These are phyloP conservation scores for Aspergillus oerlinghausenensis DNA, from an alignment of 2,329 filamentous ascomycete species.

Conservation along the genomic window DNA sequence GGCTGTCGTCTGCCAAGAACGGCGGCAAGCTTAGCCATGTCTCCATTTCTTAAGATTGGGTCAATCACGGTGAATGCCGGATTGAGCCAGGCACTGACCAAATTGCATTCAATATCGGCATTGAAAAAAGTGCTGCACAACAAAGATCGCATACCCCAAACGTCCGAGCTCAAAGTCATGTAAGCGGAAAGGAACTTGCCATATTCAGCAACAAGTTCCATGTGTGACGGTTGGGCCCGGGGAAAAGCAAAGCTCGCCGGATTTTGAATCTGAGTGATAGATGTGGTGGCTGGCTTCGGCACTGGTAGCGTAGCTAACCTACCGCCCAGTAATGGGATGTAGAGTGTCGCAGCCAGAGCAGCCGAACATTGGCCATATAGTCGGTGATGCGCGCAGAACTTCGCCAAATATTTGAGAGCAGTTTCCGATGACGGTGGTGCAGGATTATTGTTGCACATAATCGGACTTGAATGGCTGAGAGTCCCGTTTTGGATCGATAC, in stretches of 20 bases:
- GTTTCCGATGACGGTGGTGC: constrained; percentile 7
- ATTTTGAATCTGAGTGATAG: not conserved
- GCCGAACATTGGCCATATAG: constrained; percentile 21
- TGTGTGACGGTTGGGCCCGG: not conserved
- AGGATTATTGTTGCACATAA: not conserved
- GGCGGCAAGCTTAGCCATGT: constrained; percentile 1
- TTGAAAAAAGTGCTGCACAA: constrained; percentile 23
- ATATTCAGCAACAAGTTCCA: constrained; percentile 4
- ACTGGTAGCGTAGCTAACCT: constrained; percentile 12
- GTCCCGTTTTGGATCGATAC: constrained; percentile 5
- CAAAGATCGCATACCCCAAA: constrained; percentile 19
- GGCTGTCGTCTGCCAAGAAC: constrained; percentile 14
- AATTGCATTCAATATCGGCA: constrained; percentile 18
- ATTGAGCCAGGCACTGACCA: constrained; percentile 21
- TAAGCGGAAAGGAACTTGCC: constrained; percentile 11
- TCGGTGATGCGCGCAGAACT: constrained; percentile 15
- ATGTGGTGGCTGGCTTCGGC: constrained; percentile 8
- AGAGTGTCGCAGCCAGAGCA: constrained; percentile 18
- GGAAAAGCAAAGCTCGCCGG: not conserved
- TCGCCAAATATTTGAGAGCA: constrained; percentile 18
- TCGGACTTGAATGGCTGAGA: constrained; percentile 4
- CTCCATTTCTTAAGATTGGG: constrained; percentile 5
- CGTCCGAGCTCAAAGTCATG: constrained; percentile 21
- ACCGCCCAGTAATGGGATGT: constrained; percentile 10
- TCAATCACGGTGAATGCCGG: constrained; percentile 15